Base-by-base conservation (phyloP, 768 basidiomycete species). In the Antrodiella citrinella region DNA sequence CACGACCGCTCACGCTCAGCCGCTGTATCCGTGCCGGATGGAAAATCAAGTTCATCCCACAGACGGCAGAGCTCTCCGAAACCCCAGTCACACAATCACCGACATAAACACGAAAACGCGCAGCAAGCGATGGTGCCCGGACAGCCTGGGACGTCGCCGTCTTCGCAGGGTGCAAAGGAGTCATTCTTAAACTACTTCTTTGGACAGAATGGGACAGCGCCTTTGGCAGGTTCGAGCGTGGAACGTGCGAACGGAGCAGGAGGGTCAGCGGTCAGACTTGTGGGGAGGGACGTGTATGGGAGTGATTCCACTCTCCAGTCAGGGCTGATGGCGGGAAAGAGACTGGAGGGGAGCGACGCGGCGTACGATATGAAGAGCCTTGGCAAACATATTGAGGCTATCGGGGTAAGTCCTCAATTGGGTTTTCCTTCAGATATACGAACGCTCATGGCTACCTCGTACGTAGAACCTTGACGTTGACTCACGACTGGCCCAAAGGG, bases 351-450 rank as follows among this genome's bases (percentile, higher is more conserved):
- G 44, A 86, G 73, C 64, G 86, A 76, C 58, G 87, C 93, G 49
- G 93, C 89, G 44, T 97, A 83, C 65, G 96, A 98, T 65, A 99
- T 99, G 96, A 97, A 92, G 76, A 96, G 92, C 62, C 73, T 98
- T 47, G 92, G 94, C 40, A 93, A 87, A 69, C 96, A 99, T 62
- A 89, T 99, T 52, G 96, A 99, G 67, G 90, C 94, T 55, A 94
- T 97, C 61, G 76, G 90, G 81, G 22, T 12, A 40, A 21, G 26
- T 24, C n/a, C 9, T 51, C 24, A 21, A 11, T 42, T 49, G 26
- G 47, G 24, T 7, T 12, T 2, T 25, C 48, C 15, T 21, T 23
- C n/a, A 26, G 20, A 24, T 51, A 18, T 15, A 13, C 18, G 22
- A 13, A n/a, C n/a, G n/a, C n/a, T 38, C n/a, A 4, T 4, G 21